Evolutionary conservation across 345 rosid genomes (phyloP).

Genomic region (Physaria fendleri): DNA sequence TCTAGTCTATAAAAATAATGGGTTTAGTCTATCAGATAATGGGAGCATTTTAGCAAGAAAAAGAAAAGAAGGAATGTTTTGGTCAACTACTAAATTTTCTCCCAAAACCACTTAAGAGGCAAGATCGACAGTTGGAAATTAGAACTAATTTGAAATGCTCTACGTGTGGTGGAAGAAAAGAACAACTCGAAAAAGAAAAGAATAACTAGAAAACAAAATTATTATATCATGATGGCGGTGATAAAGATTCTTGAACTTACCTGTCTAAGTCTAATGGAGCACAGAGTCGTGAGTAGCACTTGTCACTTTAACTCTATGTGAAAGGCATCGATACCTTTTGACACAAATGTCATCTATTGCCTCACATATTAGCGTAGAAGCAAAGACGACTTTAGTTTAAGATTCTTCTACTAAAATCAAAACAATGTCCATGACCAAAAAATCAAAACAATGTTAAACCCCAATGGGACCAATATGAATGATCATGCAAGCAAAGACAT

Average conservation of each 20-base stretch:
- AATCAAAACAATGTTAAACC: no score
- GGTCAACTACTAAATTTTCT: neutral
- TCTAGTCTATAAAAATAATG: neutral
- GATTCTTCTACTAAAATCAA: no score
- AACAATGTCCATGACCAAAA: no score
- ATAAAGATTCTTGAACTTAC: neutral
- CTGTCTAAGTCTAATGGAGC: neutral
- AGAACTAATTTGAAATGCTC: neutral
- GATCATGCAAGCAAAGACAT: no score
- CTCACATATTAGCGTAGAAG: neutral
- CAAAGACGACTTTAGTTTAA: neutral
- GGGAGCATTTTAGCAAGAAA: neutral
- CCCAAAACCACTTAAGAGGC: neutral
- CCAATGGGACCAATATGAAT: no score
- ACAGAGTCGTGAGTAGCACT: neutral
- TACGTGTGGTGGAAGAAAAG: neutral
- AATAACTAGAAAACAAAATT: neutral
- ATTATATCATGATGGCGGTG: neutral
- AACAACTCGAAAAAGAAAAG: no score
- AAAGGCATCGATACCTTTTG: neutral
- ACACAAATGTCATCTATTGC: neutral
- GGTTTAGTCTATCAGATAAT: neutral
- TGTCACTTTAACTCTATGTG: neutral
- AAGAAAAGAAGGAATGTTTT: neutral
- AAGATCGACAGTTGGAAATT: neutral